A percentile compares a stretch with the other conserved stretches of the same genome.
phyloP scores from a whole-genome alignment of 768 basidiomycete species.

The Mycena rosella region DNA sequence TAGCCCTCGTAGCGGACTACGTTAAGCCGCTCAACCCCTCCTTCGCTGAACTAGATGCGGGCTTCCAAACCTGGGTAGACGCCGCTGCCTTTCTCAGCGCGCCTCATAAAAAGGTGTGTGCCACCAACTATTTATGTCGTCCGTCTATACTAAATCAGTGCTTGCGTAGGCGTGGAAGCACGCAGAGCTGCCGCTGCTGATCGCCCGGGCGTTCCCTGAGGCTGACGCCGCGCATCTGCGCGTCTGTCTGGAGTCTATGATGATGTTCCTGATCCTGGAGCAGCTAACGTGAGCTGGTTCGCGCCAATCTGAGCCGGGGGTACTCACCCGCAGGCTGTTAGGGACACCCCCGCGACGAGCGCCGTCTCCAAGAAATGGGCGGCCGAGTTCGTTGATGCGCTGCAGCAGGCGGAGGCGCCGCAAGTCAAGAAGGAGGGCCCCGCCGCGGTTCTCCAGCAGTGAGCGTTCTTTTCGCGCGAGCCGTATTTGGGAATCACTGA shows the following conservation, averaged over 20 bases:
- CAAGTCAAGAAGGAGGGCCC: constrained; percentile 22
- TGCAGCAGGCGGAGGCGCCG: constrained; percentile 25
- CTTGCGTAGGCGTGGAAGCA: constrained; percentile 38
- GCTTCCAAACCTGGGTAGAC: constrained; percentile 38
- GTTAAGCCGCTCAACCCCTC: constrained; percentile 33
- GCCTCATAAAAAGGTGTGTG: constrained; percentile 35
- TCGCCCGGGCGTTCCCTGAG: constrained; percentile 37
- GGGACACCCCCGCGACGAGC: constrained; percentile 29
- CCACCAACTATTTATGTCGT: not conserved
- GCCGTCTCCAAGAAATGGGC: constrained; percentile 33
- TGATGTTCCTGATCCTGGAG: constrained; percentile 40
- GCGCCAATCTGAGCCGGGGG: not conserved
- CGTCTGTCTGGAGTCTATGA: constrained; percentile 38
- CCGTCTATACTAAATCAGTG: not conserved
- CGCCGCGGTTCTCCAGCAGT: constrained; percentile 36
- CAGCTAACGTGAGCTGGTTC: constrained; percentile 35
- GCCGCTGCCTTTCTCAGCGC: constrained; percentile 32
- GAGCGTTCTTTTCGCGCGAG: not conserved
- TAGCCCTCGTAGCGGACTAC: constrained; percentile 30
- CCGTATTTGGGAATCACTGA: not conserved
- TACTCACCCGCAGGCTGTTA: not conserved
- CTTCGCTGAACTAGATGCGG: constrained; percentile 33
- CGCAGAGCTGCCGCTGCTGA: constrained; percentile 40
- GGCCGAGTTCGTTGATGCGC: constrained; percentile 28
- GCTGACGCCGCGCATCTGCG: constrained; percentile 35